Conservation (phyloP, 257 asterid species). For the Solanum appendiculatum region DNA sequence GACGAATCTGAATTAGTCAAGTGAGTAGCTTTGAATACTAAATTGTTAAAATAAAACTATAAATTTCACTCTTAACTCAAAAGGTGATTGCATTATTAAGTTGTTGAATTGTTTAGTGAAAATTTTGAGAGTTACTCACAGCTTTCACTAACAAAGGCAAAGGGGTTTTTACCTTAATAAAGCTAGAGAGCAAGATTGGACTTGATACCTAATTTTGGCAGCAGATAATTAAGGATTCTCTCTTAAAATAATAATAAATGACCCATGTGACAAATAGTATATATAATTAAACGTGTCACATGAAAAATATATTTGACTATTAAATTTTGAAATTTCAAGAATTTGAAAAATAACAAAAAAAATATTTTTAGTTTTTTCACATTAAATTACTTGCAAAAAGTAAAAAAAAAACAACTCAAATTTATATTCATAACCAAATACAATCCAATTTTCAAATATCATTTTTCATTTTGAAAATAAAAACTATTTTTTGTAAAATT, state of each 20-base stretch:
- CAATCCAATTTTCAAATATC: too few relatives aligned
- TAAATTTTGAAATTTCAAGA: too few relatives aligned
- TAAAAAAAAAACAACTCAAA: too few relatives aligned
- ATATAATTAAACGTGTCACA: neutral
- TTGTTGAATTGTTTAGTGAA: neutral
- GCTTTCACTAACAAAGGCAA: neutral
- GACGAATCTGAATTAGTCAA: neutral
- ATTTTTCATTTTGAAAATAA: too few relatives aligned
- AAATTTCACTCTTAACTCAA: neutral
- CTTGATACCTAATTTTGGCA: neutral
- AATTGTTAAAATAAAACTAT: neutral
- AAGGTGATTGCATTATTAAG: neutral
- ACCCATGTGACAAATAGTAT: neutral
- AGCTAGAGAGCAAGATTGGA: neutral
- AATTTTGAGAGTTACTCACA: neutral
- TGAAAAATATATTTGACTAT: too few relatives aligned
- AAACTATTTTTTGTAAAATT: accelerated
- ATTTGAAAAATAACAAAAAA: too few relatives aligned
- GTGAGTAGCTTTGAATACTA: neutral
- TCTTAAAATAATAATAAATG: neutral
- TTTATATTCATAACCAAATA: too few relatives aligned
- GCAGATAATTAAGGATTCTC: neutral
- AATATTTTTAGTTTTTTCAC: too few relatives aligned
- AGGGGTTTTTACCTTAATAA: neutral
- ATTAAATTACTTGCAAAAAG: too few relatives aligned